phyloP scores from a whole-genome alignment of 768 basidiomycete genomes.

The Terana coerulea region DNA sequence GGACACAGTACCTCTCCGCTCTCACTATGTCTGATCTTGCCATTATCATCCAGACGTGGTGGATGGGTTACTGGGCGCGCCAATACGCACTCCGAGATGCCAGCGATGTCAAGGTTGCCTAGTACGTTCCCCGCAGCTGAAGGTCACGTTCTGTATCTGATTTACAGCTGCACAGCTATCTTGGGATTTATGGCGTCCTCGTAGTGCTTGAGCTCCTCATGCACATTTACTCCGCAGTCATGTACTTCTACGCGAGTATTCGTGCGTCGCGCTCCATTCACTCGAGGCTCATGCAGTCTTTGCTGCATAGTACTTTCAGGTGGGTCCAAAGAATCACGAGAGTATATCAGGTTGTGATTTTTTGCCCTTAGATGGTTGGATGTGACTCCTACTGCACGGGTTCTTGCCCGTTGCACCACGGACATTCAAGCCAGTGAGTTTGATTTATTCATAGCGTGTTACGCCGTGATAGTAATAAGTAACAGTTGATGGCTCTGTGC shows the following conservation, averaged over 20 bases:
- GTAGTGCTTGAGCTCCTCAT: conserved; percentile 18
- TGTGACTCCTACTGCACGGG: conserved; percentile 48
- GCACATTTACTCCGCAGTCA: conserved; percentile 19
- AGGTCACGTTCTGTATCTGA: not conserved
- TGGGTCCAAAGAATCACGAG: not conserved
- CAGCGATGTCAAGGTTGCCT: conserved; percentile 27
- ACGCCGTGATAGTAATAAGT: not conserved
- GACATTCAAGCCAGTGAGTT: conserved; percentile 44
- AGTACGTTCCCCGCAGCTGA: conserved; percentile 19
- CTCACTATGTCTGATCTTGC: conserved; percentile 16
- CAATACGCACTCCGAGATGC: conserved; percentile 27
- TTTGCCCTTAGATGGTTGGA: conserved; percentile 41
- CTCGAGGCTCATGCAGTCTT: conserved; percentile 23
- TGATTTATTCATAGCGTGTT: not conserved
- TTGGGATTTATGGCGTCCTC: conserved; percentile 25
- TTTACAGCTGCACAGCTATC: conserved; percentile 24
- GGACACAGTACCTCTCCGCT: conserved; percentile 21
- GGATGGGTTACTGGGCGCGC: conserved; percentile 33
- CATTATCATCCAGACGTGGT: conserved; percentile 29
- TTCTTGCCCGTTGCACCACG: conserved; percentile 64
- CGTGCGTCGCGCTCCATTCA: conserved; percentile 31
- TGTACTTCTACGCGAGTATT: conserved; percentile 27
- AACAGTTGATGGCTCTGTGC: conserved; percentile 8
- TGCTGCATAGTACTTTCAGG: conserved; percentile 31
- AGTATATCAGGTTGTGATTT: not conserved